Percentiles rank a stretch among this genome's conserved stretches.
Conservation (phyloP, 1,139 yeast species). For the Geotrichum siamense region DNA sequence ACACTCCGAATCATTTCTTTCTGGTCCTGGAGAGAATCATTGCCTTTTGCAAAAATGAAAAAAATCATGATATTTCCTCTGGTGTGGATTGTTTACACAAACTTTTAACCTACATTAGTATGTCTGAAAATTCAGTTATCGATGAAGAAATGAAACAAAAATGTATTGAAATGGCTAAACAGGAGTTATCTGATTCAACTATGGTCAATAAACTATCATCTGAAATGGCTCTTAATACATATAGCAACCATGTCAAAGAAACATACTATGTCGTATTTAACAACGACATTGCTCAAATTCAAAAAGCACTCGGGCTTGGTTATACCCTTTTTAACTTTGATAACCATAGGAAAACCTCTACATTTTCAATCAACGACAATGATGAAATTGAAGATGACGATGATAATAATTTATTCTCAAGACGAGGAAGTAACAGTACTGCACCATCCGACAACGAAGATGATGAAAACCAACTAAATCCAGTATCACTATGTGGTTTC, state of each 20-base stretch:
- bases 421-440: conserved; percentile 5
- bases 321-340: not conserved
- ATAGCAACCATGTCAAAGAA: not conserved
- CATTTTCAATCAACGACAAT: too few relatives aligned
- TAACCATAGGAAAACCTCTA: too few relatives aligned
- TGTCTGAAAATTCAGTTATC: conserved; percentile 13
- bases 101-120: too few relatives aligned
- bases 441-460: not conserved
- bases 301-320: conserved; percentile 1
- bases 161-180: not conserved
- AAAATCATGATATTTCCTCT: conserved; percentile 7
- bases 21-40: conserved; percentile 3
- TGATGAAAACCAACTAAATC: not conserved
- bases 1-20: not conserved
- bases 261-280: not conserved
- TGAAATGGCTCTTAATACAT: not conserved
- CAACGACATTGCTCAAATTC: not conserved
- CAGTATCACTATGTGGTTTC: not conserved
- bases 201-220: not conserved
- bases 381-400: not conserved
- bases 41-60: too few relatives aligned
- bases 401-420: conserved; percentile 5
- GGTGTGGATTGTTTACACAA: conserved; percentile 10
- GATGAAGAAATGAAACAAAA: conserved; percentile 25
- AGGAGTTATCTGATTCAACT: not conserved